Evolutionary conservation across 2,329 filamentous ascomycete genomes (phyloP).

Genomic region (Truncatella angustata): DNA sequence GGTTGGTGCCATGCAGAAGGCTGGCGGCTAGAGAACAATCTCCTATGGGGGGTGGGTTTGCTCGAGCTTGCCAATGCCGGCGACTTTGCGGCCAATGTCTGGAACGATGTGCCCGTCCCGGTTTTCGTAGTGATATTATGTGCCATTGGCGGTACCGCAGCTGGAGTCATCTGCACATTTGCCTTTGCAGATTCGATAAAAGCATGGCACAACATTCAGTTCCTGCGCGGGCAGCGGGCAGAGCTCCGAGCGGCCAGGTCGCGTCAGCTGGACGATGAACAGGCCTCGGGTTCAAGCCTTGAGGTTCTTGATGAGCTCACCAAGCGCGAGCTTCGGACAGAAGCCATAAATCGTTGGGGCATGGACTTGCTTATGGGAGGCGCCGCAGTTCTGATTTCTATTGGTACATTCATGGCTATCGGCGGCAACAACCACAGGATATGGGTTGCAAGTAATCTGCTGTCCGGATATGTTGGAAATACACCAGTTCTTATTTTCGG

Average conservation of each 20-base stretch:
- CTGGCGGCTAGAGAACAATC: constrained; percentile 21
- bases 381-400: constrained; percentile 46
- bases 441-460: constrained; percentile 46
- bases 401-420: constrained; percentile 54
- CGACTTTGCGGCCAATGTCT: constrained; percentile 58
- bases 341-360: constrained; percentile 46
- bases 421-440: constrained; percentile 41
- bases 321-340: constrained; percentile 47
- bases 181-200: constrained; percentile 42
- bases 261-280: constrained; percentile 12
- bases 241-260: constrained; percentile 21
- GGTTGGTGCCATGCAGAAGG: not conserved
- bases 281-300: constrained; percentile 14
- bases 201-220: constrained; percentile 43
- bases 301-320: constrained; percentile 34
- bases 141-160: constrained; percentile 48
- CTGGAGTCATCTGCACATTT: constrained; percentile 42
- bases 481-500: constrained; percentile 47
- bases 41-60: constrained; percentile 42
- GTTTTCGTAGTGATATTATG: constrained; percentile 47
- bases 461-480: constrained; percentile 57
- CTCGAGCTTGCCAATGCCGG: constrained; percentile 55
- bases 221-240: constrained; percentile 40
- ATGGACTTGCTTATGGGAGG: constrained; percentile 51
- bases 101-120: constrained; percentile 51